Evolutionary conservation across 179 eudicot genomes (phyloP).

Genomic region (Heliamphora pulchella): DNA sequence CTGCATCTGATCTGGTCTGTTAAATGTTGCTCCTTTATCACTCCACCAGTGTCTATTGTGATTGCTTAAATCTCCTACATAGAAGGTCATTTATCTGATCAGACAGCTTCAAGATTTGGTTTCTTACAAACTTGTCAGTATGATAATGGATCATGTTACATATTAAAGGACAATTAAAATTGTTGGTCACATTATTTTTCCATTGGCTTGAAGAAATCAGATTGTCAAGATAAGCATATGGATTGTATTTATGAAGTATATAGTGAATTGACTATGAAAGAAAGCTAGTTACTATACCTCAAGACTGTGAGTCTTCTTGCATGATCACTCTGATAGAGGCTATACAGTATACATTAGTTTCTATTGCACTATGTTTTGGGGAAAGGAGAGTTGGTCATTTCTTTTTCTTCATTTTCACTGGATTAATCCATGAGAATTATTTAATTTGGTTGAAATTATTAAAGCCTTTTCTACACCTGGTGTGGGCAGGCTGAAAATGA

Average conservation of each 20-base stretch:
- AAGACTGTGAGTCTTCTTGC: neutral
- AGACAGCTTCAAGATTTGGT: neutral
- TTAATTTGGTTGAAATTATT: neutral
- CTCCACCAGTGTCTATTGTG: neutral
- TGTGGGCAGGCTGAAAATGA: slow-evolving; percentile 80
- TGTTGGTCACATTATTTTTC: neutral
- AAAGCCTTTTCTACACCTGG: slow-evolving; percentile 13
- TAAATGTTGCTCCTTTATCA: neutral
- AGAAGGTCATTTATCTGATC: neutral
- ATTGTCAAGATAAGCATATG: neutral
- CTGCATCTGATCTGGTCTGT: slow-evolving; percentile 4
- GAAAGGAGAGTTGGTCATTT: neutral
- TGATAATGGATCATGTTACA: slow-evolving; percentile 7
- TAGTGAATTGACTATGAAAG: neutral
- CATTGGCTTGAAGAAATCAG: neutral
- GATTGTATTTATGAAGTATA: neutral
- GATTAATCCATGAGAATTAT: neutral
- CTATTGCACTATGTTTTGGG: neutral
- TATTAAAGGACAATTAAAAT: neutral
- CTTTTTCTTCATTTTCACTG: neutral
- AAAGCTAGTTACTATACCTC: neutral
- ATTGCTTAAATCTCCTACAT: neutral
- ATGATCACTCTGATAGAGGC: neutral
- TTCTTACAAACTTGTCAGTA: neutral
- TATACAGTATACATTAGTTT: neutral